A percentile compares a stretch with the other conserved stretches of the same genome.
Conservation (phyloP, 1,284 basidiomycete genomes). For the Heterobasidion parviporum region DNA sequence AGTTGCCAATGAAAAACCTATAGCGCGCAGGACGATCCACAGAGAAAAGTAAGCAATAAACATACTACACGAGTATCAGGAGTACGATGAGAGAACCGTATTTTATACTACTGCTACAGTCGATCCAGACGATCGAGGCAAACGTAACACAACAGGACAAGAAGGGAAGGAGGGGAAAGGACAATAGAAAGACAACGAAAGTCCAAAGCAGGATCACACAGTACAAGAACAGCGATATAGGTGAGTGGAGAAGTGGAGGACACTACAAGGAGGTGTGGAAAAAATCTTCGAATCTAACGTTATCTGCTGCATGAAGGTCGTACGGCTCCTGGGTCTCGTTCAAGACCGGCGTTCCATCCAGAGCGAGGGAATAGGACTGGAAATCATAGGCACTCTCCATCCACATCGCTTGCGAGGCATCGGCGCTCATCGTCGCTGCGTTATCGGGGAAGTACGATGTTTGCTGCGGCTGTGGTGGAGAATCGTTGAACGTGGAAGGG, state of each 20-base stretch:
- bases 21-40: too few species aligned
- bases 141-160: background rate
- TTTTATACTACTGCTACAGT: background rate
- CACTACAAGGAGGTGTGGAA: background rate
- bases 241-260: background rate
- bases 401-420: background rate
- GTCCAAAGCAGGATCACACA: too few species aligned
- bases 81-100: background rate
- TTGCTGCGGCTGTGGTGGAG: background rate
- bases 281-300: background rate
- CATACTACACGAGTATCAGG: background rate
- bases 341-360: background rate
- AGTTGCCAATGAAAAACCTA: too few species aligned
- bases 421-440: background rate
- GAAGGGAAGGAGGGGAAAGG: background rate
- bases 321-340: background rate
- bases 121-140: background rate
- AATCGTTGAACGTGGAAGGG: background rate
- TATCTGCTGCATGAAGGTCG: background rate
- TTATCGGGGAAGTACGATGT: background rate
- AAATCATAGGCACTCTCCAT: background rate
- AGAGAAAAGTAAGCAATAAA: too few species aligned
- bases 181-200: background rate
- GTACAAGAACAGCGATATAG: background rate
- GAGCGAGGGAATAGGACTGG: background rate